These are phyloP conservation scores for Ottelia alismoides DNA, from an alignment of 106 monocot genomes.

Conservation along the genomic window DNA sequence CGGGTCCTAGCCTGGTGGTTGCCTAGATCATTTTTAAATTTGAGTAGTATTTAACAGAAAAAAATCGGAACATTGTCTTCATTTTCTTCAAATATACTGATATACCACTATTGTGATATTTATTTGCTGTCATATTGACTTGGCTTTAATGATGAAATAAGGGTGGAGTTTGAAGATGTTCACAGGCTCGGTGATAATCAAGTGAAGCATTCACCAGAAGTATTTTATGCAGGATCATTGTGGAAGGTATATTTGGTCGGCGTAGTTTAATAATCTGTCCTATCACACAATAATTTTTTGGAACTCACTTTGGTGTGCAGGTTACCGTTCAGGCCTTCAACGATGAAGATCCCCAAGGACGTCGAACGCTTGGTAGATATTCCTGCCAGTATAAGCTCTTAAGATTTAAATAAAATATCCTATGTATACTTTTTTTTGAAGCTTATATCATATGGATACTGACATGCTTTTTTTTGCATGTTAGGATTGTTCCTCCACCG, in stretches of 20 bases:
- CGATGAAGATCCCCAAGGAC: constrained; percentile 97
- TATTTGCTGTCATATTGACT: not conserved
- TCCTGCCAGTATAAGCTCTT: not conserved
- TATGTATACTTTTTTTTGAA: not conserved
- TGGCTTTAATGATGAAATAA: constrained; percentile 7
- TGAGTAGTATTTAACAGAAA: too few species aligned
- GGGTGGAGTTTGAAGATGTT: constrained; percentile 93
- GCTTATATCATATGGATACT: not conserved
- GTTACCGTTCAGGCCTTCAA: constrained; percentile 96
- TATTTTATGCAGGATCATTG: constrained; percentile 92
- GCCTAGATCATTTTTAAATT: too few species aligned
- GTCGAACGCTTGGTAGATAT: constrained; percentile 78
- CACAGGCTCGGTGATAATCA: constrained; percentile 78
- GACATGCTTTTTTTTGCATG: not conserved
- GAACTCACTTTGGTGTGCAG: constrained; percentile 20
- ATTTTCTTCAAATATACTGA: too few species aligned
- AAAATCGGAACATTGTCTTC: too few species aligned
- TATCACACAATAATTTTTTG: not conserved
- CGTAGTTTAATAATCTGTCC: not conserved
- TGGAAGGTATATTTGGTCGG: constrained; percentile 62
- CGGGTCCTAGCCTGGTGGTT: too few species aligned
- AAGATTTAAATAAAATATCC: too few species aligned
- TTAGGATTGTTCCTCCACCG: constrained; percentile 90
- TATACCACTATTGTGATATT: too few species aligned
- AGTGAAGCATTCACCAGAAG: constrained; percentile 95